Base-by-base conservation (phyloP, 1,139 yeast species). In the Barnettozyma hawaiiensis region DNA sequence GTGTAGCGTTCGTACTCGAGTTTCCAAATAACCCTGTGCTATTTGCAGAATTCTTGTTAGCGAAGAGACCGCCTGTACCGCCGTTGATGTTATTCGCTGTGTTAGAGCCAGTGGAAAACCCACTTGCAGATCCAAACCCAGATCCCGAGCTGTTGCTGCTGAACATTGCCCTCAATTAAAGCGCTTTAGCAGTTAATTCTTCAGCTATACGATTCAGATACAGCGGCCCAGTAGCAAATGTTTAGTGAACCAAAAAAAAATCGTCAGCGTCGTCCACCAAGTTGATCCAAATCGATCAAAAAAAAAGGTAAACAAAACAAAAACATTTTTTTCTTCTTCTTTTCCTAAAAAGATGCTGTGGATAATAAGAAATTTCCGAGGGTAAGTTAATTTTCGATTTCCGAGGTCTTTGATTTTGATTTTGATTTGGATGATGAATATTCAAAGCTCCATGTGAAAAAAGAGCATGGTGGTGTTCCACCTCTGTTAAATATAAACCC, bases 31-130 rank as follows among this genome's bases (percentile, higher is more conserved):
- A 35, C 6, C 49, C 47, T 26, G 41, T 37, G 4, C 42, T 18
- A 12, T 45, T 16, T 8, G 22, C 11, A 19, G 35, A 16, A 7
- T 47, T 42, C 23, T 49, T 44, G 12, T 45, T 47, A 15, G 55
- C 60, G 40, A 52, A 53, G 20, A 46, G 49, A 19, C 52, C 49
- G 39, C 50, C 54, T 16, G 43, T 9, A 29, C 51, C 12, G 21
- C 19, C 23, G 35, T 19, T 35, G 31, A 33, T 41, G 26, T 27
- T 34, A 22, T 33, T 33, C 31, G 26, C 24, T 14, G 22, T 20
- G 38, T 16, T 49, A 12, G n/a, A n/a, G n/a, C n/a, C n/a, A n/a
- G 48, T 41, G 21, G 42, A 51, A 23, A 39, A 27, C 7, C 53
- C 52, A 43, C 42, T 46, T 2, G 45, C 48, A 31, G 48, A 45